phyloP scores from a whole-genome alignment of 768 basidiomycete genomes.

The Collybia mongolica region DNA sequence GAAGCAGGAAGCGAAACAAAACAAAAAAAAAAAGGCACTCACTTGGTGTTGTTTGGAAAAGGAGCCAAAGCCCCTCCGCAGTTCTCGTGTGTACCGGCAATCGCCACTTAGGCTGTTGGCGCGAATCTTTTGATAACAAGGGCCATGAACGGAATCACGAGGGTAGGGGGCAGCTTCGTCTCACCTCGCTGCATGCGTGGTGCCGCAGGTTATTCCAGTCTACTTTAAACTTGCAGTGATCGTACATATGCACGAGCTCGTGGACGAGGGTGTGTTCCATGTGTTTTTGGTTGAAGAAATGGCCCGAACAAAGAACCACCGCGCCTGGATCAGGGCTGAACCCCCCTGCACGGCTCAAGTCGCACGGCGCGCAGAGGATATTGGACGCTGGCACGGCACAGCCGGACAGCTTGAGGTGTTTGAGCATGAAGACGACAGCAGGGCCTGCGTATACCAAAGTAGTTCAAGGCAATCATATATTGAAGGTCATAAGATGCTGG shows the following conservation, averaged over 20 bases:
- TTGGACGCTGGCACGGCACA: slow-evolving; percentile 70
- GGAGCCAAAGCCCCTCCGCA: slow-evolving; percentile 69
- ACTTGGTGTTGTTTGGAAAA: slow-evolving; percentile 97
- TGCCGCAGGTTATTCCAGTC: slow-evolving; percentile 89
- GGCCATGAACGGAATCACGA: not conserved
- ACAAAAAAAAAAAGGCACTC: slow-evolving; percentile 5
- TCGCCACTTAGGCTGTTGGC: slow-evolving; percentile 94
- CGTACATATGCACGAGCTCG: slow-evolving; percentile 94
- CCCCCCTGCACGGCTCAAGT: slow-evolving; percentile 69
- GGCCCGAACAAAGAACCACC: slow-evolving; percentile 83
- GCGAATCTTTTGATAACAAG: too few species aligned
- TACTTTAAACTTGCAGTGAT: slow-evolving; percentile 92
- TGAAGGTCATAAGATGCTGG: slow-evolving; percentile 7
- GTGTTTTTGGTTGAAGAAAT: slow-evolving; percentile 77
- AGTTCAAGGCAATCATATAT: slow-evolving; percentile 4
- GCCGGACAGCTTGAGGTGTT: slow-evolving; percentile 79
- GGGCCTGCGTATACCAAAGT: slow-evolving; percentile 55
- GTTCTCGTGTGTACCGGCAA: slow-evolving; percentile 82
- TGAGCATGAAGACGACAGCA: slow-evolving; percentile 85
- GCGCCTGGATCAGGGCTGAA: slow-evolving; percentile 78
- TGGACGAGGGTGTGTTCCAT: slow-evolving; percentile 94
- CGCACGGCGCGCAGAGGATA: slow-evolving; percentile 85
- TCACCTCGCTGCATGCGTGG: slow-evolving; percentile 96
- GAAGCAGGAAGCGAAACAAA: slow-evolving; percentile 4
- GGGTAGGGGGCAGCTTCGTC: slow-evolving; percentile 20